These are phyloP conservation scores for Ascochyta lentis DNA, from an alignment of 2,329 filamentous ascomycete genomes.

Conservation along the genomic window DNA sequence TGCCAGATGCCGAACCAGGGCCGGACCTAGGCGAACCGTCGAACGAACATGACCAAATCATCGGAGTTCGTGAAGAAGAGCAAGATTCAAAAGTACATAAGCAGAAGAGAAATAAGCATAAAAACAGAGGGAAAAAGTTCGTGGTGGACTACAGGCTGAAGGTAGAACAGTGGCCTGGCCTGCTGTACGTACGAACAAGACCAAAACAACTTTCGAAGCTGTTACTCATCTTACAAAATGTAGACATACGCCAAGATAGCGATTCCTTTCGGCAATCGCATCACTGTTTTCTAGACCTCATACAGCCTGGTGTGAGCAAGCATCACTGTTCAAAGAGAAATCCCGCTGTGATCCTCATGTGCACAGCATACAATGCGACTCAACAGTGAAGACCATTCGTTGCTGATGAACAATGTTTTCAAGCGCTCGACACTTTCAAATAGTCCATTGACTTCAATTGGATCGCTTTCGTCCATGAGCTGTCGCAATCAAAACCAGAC, in stretches of 20 bases:
- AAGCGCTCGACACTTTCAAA: too few relatives aligned
- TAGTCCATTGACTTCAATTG: neutral
- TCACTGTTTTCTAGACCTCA: too few relatives aligned
- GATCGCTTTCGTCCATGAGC: neutral
- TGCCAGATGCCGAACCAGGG: neutral
- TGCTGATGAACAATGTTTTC: too few relatives aligned
- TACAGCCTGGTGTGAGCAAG: too few relatives aligned
- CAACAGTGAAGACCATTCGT: too few relatives aligned
- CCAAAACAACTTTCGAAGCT: neutral
- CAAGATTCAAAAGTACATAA: neutral
- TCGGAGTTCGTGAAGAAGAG: neutral
- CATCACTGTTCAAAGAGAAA: too few relatives aligned
- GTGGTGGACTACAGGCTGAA: neutral
- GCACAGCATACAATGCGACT: too few relatives aligned
- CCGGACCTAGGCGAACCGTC: neutral
- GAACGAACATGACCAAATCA: neutral
- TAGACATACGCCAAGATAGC: neutral
- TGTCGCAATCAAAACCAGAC: neutral
- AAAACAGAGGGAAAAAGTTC: neutral
- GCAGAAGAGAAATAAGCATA: neutral
- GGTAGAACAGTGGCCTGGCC: neutral
- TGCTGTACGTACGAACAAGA: neutral
- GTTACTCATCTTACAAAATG: neutral
- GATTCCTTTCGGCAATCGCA: neutral
- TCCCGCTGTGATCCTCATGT: too few relatives aligned